A percentile compares a stretch with the other conserved stretches of the same genome.
Conservation (phyloP, 805 yeast species). For the Candida montana region DNA sequence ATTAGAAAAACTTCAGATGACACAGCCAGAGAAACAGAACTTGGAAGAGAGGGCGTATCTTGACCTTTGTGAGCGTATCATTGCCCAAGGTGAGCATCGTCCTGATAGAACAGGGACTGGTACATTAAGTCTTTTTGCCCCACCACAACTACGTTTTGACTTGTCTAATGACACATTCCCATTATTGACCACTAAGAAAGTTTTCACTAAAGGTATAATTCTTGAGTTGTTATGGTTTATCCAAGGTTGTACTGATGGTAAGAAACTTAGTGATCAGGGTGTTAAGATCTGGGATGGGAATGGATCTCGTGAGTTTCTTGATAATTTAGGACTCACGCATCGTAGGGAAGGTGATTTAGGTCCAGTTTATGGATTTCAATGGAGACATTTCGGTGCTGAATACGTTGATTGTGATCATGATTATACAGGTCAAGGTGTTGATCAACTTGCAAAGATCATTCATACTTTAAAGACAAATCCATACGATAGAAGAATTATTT, state of each 20-base stretch:
- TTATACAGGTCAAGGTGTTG: conserved; percentile 83
- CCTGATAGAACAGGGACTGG: conserved; percentile 99
- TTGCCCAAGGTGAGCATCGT: conserved; percentile 81
- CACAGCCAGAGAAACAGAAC: conserved; percentile 12
- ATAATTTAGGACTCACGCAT: conserved; percentile 69
- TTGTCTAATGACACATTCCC: conserved; percentile 74
- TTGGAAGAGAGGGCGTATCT: conserved; percentile 80
- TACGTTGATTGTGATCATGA: conserved; percentile 83
- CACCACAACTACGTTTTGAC: conserved; percentile 88
- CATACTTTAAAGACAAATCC: conserved; percentile 81
- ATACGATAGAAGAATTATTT: conserved; percentile 86
- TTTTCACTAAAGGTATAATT: conserved; percentile 82
- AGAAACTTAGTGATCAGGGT: conserved; percentile 68
- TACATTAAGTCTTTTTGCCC: conserved; percentile 84
- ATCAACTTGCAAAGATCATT: conserved; percentile 79
- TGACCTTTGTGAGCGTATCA: conserved; percentile 71
- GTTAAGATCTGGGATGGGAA: conserved; percentile 99
- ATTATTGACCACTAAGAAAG: conserved; percentile 85
- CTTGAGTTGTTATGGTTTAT: conserved; percentile 93
- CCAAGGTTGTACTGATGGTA: conserved; percentile 85
- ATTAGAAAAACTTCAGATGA: too few species aligned
- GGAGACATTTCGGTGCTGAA: conserved; percentile 98
- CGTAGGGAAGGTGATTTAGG: conserved; percentile 94
- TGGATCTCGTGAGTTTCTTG: conserved; percentile 88
- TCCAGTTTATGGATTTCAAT: conserved; percentile 97